These are phyloP conservation scores for Galium porrigens DNA, from an alignment of 305 asterid species.

Conservation along the genomic window DNA sequence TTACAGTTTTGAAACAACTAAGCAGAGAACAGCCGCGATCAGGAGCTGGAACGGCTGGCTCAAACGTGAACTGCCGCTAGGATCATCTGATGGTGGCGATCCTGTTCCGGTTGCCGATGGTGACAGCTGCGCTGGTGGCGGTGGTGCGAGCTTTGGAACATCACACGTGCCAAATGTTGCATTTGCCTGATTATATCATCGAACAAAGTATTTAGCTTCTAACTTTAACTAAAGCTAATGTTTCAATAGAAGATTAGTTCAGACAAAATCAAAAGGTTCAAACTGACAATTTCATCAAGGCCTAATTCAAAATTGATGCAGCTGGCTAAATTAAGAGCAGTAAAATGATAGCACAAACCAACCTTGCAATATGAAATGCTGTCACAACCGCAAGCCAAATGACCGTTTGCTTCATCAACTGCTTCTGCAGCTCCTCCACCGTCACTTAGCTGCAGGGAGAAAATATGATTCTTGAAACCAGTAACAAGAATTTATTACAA, in stretches of 20 bases:
- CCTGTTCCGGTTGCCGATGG: constrained; percentile 9
- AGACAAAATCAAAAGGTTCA: not conserved
- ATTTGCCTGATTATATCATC: constrained; percentile 33
- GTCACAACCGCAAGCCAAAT: constrained; percentile 65
- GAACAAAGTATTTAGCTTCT: not conserved
- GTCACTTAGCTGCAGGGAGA: constrained; percentile 48
- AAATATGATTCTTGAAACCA: not conserved
- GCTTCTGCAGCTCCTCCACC: constrained; percentile 93
- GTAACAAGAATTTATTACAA: not conserved
- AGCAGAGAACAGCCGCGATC: constrained; percentile 22
- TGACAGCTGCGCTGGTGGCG: constrained; percentile 55
- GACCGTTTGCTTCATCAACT: constrained; percentile 82
- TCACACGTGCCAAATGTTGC: constrained; percentile 52
- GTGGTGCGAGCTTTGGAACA: constrained; percentile 62
- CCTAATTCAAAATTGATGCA: not conserved
- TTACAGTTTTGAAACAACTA: constrained; percentile 6
- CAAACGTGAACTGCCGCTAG: constrained; percentile 22
- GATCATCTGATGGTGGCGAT: constrained; percentile 6
- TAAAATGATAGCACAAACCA: not conserved
- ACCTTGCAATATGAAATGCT: constrained; percentile 83
- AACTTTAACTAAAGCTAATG: too few species aligned
- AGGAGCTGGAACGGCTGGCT: constrained; percentile 25
- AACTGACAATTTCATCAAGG: not conserved
- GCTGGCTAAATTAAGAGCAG: too few species aligned
- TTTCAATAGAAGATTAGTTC: too few species aligned